Evolutionary conservation across 1,284 basidiomycete genomes (phyloP), one percentile per base, ranked within the genome.

Genomic region (Cutaneotrichosporon cutaneum): DNA sequence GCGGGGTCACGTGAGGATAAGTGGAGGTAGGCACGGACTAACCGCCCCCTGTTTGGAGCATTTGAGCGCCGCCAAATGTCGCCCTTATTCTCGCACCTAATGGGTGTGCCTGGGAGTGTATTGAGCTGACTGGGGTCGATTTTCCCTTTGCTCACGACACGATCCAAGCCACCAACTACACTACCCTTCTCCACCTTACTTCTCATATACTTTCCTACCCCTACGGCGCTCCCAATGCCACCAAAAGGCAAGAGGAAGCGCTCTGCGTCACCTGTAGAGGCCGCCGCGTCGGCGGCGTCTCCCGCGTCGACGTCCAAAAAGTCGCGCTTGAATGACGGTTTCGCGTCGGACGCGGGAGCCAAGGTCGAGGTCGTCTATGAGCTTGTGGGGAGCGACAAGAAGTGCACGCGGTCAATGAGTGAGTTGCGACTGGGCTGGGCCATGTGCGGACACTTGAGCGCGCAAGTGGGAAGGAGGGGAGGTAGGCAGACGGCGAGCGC

Each of bases 171-270:
- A 42, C 16, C 7, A 16, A 8, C 14, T 22, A 8, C 45, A 24
- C 45, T n/a, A 45, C 44, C 21, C n/a, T 22, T 21, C 18, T 18
- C n/a, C 14, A 18, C 14, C n/a, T 44, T 16, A 18, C 44, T 22
- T 45, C 24, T 24, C 45, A 26, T 22, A 47, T 42, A 4, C 39
- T 42, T 42, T n/a, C 39, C 39, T 18, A 22, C 13, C 9, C 22
- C 13, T 22, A 24, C 22, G 10, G 8, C 22, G 24, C 22, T 13
- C 22, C 22, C 39, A 10, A 52, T 52, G 51, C 51, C 51, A 21
- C 51, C 51, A n/a, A 52, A 52, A 52, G 56, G 53, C 45, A 65
- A 65, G 63, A 56, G 63, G 39, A 62, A 58, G 58, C 63, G 60
- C 58, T 24, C 36, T 24, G 56, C 63, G 39, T 65, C 63, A 10